Base-by-base conservation (phyloP, 495 filamentous ascomycete genomes). In the Penicillium simplicissimum region DNA sequence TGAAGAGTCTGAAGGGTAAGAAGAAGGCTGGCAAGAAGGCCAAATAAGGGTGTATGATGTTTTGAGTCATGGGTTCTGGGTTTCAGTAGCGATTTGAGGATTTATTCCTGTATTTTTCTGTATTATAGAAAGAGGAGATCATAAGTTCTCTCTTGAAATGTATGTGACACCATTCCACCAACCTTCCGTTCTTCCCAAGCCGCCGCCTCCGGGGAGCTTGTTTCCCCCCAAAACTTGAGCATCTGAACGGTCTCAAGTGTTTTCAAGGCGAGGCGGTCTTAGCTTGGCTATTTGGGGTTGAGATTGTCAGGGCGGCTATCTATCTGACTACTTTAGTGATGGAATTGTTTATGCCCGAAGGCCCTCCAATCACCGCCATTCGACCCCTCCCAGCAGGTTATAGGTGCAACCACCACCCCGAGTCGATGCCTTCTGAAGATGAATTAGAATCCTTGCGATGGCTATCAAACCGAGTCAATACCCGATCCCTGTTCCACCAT, bases 1-100 rank as follows among this genome's bases (percentile, higher is more conserved):
- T 81, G 79, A 86, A 79, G 77, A 77, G 79, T 63, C 68, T 86
- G 76, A 81, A 82, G 71, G 79, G 75, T 67, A 82, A 81, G 71
- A 81, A 78, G 75, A 80, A 79, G 75, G 64, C 67, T 37, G 47
- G 61, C 25, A 79, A 77, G 71, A 81, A 81, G 74, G 67, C 35
- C 56, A 77, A 76, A 69, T 76, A 67, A 70, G 69, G 68, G 55
- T 70, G 69, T 52, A 66, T 62, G 51, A 68, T 69, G 58, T 49
- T 66, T 59, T 68, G 40, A 57, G 59, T 40, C 62, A 61, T 57
- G 55, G 55, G 64, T 48, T 57, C 60, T 64, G 61, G 66, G 58
- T 65, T 74, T 71, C 57, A 68, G 63, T 67, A 67, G 70, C 71
- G 69, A 73, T 71, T 69, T 69, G 65, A 71, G 59, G 67, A 63